phyloP scores from a whole-genome alignment of 1,284 basidiomycete genomes.

The Rhizoctonia solani region DNA sequence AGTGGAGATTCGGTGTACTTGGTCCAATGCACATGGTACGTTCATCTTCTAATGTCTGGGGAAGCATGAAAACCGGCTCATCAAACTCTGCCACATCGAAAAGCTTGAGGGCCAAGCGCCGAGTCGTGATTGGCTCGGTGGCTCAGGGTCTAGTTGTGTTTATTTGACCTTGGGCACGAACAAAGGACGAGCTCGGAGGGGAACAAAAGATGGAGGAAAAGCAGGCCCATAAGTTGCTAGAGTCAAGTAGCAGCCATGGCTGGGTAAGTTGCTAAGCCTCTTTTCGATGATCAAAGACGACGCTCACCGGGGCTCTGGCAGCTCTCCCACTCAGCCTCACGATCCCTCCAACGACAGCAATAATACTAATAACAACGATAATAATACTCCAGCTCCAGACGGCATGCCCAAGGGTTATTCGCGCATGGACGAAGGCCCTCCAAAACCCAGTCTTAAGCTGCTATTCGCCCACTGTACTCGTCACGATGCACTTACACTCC shows the following conservation, averaged over 20 bases:
- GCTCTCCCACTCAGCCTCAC: background rate
- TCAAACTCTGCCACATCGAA: too few species aligned
- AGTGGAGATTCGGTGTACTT: too few species aligned
- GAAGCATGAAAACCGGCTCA: too few species aligned
- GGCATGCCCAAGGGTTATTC: slow-evolving; percentile 21
- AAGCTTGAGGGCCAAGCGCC: slow-evolving; percentile 10
- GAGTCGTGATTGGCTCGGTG: slow-evolving; percentile 1
- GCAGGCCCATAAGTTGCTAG: background rate
- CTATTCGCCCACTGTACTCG: slow-evolving; percentile 68
- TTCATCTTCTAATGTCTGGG: too few species aligned
- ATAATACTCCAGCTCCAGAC: too few species aligned
- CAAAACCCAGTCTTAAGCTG: slow-evolving; percentile 57
- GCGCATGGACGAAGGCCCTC: slow-evolving; percentile 46
- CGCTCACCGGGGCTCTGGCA: background rate
- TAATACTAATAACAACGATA: too few species aligned
- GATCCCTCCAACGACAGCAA: background rate
- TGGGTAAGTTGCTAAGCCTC: slow-evolving; percentile 20
- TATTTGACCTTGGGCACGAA: background rate
- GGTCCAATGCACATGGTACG: too few species aligned
- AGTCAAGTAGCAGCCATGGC: background rate
- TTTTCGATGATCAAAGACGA: background rate
- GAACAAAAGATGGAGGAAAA: too few species aligned
- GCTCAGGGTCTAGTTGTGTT: slow-evolving; percentile 4
- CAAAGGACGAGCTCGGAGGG: too few species aligned
- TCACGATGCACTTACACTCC: slow-evolving; percentile 59